These are phyloP conservation scores for Lactuca saligna DNA, from an alignment of 129 eudicot species.

Conservation along the genomic window DNA sequence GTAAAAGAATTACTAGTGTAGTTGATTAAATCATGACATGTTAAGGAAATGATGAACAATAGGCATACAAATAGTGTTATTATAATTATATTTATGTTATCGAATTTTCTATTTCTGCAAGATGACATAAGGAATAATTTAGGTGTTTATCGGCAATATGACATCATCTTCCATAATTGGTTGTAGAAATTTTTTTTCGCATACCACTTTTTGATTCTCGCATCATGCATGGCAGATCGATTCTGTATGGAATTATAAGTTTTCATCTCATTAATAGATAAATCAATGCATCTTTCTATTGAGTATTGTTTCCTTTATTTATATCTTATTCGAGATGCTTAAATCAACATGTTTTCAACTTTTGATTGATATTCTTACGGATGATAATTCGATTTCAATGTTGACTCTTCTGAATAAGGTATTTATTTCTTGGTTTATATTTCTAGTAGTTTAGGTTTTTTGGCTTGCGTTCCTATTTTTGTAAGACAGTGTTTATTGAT, in stretches of 20 bases:
- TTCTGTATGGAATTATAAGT: constrained; percentile 13
- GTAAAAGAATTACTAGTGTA: neutral
- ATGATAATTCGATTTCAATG: constrained; percentile 23
- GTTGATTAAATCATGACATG: constrained; percentile 8
- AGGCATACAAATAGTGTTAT: neutral
- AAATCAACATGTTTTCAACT: constrained; percentile 4
- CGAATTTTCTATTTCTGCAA: constrained; percentile 52
- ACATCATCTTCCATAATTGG: constrained; percentile 67
- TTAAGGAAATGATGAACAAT: constrained; percentile 4
- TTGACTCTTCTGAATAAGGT: too few relatives aligned
- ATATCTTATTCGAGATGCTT: constrained; percentile 14
- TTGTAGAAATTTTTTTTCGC: constrained; percentile 9
- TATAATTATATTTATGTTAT: neutral
- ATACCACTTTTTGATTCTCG: constrained; percentile 19
- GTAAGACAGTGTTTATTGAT: too few relatives aligned
- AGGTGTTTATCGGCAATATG: constrained; percentile 97
- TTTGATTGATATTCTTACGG: constrained; percentile 12
- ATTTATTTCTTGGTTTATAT: too few relatives aligned
- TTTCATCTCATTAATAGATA: constrained; percentile 8
- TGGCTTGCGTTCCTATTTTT: too few relatives aligned
- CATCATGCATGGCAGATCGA: constrained; percentile 1
- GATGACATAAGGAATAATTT: constrained; percentile 87
- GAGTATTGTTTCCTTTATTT: neutral
- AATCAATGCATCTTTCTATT: neutral
- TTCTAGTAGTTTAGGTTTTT: too few relatives aligned